phyloP scores from a whole-genome alignment of 2,329 filamentous ascomycete species.

The Aspergillus sclerotialis region DNA sequence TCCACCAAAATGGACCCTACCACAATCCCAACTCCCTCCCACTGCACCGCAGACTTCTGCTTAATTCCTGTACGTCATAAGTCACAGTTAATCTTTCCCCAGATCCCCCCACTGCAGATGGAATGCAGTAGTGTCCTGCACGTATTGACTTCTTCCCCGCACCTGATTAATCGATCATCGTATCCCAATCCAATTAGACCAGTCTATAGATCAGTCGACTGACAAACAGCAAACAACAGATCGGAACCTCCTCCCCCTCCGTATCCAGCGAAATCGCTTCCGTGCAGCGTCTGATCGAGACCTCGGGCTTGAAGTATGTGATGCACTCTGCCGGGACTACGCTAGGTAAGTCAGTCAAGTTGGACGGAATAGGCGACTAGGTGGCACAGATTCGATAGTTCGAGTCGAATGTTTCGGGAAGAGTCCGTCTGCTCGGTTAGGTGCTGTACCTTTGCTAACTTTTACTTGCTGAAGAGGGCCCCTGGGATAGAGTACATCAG shows the following conservation, averaged over 20 bases:
- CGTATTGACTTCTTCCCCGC: no score
- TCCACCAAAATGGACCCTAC: background rate
- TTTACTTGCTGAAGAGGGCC: conserved; percentile 58
- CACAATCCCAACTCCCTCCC: conserved; percentile 53
- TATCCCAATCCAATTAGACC: no score
- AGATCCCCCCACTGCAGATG: no score
- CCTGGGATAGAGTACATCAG: conserved; percentile 81
- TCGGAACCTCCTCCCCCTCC: conserved; percentile 71
- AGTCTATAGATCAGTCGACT: no score
- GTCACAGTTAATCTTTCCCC: no score
- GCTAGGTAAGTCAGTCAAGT: conserved; percentile 61
- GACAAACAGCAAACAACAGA: conserved; percentile 37
- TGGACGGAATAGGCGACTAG: background rate
- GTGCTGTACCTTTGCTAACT: background rate
- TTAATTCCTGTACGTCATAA: conserved; percentile 64
- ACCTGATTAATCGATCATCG: no score
- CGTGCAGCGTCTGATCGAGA: conserved; percentile 77
- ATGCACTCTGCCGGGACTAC: conserved; percentile 96
- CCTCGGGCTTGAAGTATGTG: conserved; percentile 70
- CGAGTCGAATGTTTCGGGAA: no score
- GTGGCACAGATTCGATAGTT: no score
- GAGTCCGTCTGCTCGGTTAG: no score
- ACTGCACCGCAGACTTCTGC: conserved; percentile 86
- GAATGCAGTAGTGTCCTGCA: no score
- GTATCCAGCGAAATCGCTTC: conserved; percentile 79